Evolutionary conservation across 176 grass and related monocot species (phyloP).

Genomic region (Oryza meridionalis): DNA sequence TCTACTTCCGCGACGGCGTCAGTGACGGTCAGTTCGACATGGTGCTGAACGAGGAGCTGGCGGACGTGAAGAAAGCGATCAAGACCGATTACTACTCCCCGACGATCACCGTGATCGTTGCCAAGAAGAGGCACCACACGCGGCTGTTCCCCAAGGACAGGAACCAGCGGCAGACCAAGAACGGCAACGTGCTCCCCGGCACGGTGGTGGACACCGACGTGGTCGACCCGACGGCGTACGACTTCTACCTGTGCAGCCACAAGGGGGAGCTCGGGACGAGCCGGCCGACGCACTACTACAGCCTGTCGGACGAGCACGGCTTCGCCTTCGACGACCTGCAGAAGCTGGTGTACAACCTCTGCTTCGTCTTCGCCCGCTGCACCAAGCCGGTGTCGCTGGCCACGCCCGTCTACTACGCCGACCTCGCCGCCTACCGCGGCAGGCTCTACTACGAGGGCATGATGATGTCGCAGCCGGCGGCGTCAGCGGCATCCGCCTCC

Average conservation of each 20-base stretch:
- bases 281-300: slow-evolving; percentile 67
- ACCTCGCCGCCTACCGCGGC: slow-evolving; percentile 57
- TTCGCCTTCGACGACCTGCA: slow-evolving; percentile 54
- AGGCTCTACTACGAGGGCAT: slow-evolving; percentile 53
- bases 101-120: slow-evolving; percentile 59
- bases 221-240: slow-evolving; percentile 44
- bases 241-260: slow-evolving; percentile 79
- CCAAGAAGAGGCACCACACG: slow-evolving; percentile 64
- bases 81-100: slow-evolving; percentile 37
- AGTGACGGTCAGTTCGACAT: slow-evolving; percentile 55
- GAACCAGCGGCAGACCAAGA: background rate
- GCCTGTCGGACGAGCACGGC: slow-evolving; percentile 42
- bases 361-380: slow-evolving; percentile 63
- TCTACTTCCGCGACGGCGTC: slow-evolving; percentile 74
- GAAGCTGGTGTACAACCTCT: slow-evolving; percentile 57
- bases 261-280: slow-evolving; percentile 55
- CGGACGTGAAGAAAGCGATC: slow-evolving; percentile 34
- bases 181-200: slow-evolving; percentile 52
- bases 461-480: too few species aligned
- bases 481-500: too few species aligned
- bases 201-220: slow-evolving; percentile 61
- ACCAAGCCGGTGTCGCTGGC: slow-evolving; percentile 70
- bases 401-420: slow-evolving; percentile 64
- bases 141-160: slow-evolving; percentile 48
- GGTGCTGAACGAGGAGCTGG: slow-evolving; percentile 62